Evolutionary conservation across 2,329 filamentous ascomycete species (phyloP).

Genomic region (Cladosporium sp.): DNA sequence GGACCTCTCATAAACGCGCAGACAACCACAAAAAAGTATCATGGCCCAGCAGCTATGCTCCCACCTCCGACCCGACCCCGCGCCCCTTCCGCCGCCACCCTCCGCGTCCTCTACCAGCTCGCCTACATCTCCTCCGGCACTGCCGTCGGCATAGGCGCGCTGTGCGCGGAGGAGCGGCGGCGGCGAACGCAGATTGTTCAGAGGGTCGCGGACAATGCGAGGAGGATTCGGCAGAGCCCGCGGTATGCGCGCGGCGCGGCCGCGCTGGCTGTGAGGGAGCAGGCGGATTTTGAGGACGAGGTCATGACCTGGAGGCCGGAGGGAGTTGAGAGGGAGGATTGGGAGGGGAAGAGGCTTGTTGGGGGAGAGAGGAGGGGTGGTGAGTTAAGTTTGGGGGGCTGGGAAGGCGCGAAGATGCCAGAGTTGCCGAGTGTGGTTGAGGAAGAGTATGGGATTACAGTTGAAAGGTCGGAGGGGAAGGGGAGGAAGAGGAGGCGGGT

Average conservation of each 20-base stretch:
- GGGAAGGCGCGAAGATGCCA: constrained; percentile 11
- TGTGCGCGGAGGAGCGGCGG: constrained; percentile 32
- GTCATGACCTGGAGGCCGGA: neutral
- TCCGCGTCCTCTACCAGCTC: constrained; percentile 32
- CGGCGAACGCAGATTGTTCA: constrained; percentile 28
- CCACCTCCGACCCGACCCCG: constrained; percentile 16
- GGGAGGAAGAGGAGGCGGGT: constrained; percentile 1
- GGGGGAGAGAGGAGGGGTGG: neutral
- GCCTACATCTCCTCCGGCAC: constrained; percentile 35
- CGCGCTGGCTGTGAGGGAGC: constrained; percentile 12
- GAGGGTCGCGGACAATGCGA: constrained; percentile 32
- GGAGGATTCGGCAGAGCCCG: constrained; percentile 25
- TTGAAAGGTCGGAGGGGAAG: constrained; percentile 2
- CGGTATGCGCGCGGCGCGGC: constrained; percentile 22
- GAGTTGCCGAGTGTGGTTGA: constrained; percentile 26
- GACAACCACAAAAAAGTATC: neutral
- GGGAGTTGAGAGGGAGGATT: neutral
- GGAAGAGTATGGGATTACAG: constrained; percentile 19
- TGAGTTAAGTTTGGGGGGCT: neutral
- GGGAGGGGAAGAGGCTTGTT: neutral
- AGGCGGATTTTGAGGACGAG: constrained; percentile 2
- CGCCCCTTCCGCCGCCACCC: constrained; percentile 31
- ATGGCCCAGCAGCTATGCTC: constrained; percentile 9
- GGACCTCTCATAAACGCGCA: neutral
- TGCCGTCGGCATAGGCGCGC: constrained; percentile 28